Evolutionary conservation across 305 asterid species (phyloP), one percentile per base, ranked within the genome.

Genomic region (Solanum hybrid): DNA sequence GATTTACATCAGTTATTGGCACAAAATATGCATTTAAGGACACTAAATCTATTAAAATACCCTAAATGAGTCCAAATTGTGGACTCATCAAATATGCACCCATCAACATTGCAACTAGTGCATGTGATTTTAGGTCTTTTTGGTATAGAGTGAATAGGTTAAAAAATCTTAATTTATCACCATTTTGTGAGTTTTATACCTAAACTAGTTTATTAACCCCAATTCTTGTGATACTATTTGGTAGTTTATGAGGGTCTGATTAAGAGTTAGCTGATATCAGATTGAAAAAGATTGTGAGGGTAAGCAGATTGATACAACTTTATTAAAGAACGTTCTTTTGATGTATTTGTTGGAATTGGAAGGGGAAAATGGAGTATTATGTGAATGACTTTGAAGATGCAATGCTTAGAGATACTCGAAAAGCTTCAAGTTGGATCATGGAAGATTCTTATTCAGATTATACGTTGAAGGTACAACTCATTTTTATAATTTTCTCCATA

Each of bases 361-460:
- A 57, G 24, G 11, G 69, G 24, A 7, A 57, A 57, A 57, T 57
- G 93, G 92, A 90, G 8, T 90, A 36, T 80, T 92, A 92, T 74
- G 94, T 88, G 80, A 89, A 73, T 35, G 93, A 92, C 83, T 92
- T 93, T 31, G 93, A 93, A 91, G 92, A 57, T 28, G 86, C 91
- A 8, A 88, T 93, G 92, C 94, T 92, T 24, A 91, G 78, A 22
- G 92, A 91, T 51, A 91, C 94, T 33, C 74, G 91, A 22, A 93
- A 93, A 73, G 93, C 93, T 3, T 93, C 92, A 13, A 91, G 87
- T 77, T 92, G 94, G 95, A 92, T 93, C 11, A 74, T 90, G 64
- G 90, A 92, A 89, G 91, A 92, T 89, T 92, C 94, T 22, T 92
- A 92, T 88, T 89, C 92, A 11, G 91, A 93, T 87, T 93, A 93